These are phyloP conservation scores for Blastocladiella emersonii DNA, from an alignment of 371 early-diverging fungal genomes.

Conservation along the genomic window DNA sequence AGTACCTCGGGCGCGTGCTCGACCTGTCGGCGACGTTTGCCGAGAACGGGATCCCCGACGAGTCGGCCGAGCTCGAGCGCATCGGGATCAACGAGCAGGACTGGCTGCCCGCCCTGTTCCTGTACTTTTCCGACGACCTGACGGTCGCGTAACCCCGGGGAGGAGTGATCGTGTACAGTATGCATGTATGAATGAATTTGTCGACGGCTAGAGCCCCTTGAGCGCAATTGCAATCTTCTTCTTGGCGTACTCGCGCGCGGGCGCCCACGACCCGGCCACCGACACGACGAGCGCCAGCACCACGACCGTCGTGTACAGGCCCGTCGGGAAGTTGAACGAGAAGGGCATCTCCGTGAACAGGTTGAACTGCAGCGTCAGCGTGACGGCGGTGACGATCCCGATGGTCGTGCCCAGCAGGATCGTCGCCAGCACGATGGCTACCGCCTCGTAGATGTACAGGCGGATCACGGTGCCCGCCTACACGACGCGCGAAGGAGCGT, in stretches of 20 bases:
- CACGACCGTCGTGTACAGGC: slow-evolving; percentile 10
- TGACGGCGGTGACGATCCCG: slow-evolving; percentile 11
- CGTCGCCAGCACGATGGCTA: slow-evolving; percentile 13
- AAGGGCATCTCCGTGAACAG: slow-evolving; percentile 15
- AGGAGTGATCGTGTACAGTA: background rate
- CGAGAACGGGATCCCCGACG: slow-evolving; percentile 32
- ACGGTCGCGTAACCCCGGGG: slow-evolving; percentile 13
- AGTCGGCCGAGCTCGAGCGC: slow-evolving; percentile 20
- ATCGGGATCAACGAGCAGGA: slow-evolving; percentile 32
- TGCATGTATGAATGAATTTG: background rate
- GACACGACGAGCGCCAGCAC: slow-evolving; percentile 8
- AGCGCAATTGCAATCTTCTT: slow-evolving; percentile 6
- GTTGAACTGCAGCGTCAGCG: slow-evolving; percentile 14
- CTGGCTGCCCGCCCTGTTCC: slow-evolving; percentile 32
- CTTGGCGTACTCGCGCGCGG: background rate
- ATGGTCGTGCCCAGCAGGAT: slow-evolving; percentile 10
- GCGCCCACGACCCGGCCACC: slow-evolving; percentile 6
- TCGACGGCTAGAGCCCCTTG: background rate
- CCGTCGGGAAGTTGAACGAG: slow-evolving; percentile 10
- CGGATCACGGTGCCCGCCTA: slow-evolving; percentile 5
- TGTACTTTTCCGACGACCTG: slow-evolving; percentile 28
- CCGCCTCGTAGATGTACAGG: slow-evolving; percentile 16
- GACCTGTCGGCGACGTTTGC: slow-evolving; percentile 33
- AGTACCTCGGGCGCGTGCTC: slow-evolving; percentile 27
- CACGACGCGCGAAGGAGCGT: background rate